These are phyloP conservation scores for Dipteronia dyeriana DNA, from an alignment of 345 rosid genomes.

Conservation along the genomic window DNA sequence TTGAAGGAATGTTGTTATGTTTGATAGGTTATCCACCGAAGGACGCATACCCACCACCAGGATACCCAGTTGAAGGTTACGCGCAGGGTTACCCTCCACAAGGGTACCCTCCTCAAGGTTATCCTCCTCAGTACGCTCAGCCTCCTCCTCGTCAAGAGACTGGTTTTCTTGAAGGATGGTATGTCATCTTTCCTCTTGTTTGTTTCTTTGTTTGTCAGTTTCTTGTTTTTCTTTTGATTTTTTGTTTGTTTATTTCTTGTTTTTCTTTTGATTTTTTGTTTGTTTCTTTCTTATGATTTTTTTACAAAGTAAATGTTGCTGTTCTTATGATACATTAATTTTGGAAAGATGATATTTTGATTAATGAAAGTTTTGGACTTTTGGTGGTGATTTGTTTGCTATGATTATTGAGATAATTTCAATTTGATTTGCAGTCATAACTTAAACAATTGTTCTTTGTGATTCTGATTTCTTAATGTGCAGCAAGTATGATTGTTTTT, in stretches of 20 bases:
- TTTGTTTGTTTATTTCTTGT: background rate
- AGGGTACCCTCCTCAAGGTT: slow-evolving; percentile 46
- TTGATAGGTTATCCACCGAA: slow-evolving; percentile 39
- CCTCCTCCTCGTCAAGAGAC: slow-evolving; percentile 36
- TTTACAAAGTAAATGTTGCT: no score
- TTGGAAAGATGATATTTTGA: no score
- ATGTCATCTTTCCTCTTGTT: slow-evolving; percentile 4
- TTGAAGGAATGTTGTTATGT: no score
- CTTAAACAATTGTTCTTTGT: background rate
- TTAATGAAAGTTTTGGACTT: no score
- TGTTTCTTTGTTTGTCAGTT: no score
- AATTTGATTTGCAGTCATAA: background rate
- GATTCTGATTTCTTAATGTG: no score
- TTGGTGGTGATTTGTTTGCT: no score
- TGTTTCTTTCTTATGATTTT: no score
- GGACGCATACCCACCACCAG: slow-evolving; percentile 64
- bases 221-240: no score
- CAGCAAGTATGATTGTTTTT: no score
- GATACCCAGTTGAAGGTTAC: slow-evolving; percentile 54
- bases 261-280: no score
- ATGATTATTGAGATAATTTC: background rate
- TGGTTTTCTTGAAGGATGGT: slow-evolving; percentile 74
- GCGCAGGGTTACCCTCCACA: slow-evolving; percentile 27
- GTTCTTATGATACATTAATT: no score
- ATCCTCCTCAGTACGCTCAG: slow-evolving; percentile 51